phyloP scores from a whole-genome alignment of 2,329 filamentous ascomycete species.

The Stylonectria norvegica region DNA sequence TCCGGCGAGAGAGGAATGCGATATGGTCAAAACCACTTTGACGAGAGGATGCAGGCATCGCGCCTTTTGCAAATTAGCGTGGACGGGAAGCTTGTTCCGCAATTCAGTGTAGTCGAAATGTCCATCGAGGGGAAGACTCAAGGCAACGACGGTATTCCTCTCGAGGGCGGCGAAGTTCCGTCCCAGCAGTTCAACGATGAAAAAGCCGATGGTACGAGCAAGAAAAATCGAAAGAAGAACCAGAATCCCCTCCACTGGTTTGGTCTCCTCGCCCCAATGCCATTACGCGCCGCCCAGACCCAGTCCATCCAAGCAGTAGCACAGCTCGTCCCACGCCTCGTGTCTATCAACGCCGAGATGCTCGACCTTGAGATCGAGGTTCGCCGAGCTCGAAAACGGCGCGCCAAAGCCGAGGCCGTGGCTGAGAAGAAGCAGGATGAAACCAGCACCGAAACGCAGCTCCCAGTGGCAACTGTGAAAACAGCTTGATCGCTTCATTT shows the following conservation, averaged over 20 bases:
- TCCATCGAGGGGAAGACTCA: conserved; percentile 7
- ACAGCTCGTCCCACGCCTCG: conserved; percentile 54
- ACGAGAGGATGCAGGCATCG: conserved; percentile 67
- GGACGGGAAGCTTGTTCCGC: conserved; percentile 12
- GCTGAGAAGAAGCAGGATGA: conserved; percentile 27
- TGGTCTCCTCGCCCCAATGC: conserved; percentile 50
- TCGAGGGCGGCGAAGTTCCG: conserved; percentile 3
- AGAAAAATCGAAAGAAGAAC: conserved; percentile 18
- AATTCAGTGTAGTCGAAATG: conserved; percentile 17
- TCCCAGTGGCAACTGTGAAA: conserved; percentile 10
- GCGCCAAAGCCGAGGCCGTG: conserved; percentile 44
- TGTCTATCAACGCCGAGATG: conserved; percentile 59
- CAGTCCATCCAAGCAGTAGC: conserved; percentile 56
- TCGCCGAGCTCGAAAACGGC: conserved; percentile 55
- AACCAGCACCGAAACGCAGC: conserved; percentile 2
- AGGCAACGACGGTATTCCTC: background rate
- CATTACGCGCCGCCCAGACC: conserved; percentile 56
- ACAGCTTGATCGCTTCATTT: conserved; percentile 13
- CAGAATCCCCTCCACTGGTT: conserved; percentile 54
- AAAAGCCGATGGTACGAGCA: background rate
- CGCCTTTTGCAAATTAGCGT: conserved; percentile 37
- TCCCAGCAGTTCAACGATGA: conserved; percentile 7
- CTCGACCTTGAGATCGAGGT: conserved; percentile 65
- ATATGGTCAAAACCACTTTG: conserved; percentile 69
- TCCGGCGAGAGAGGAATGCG: conserved; percentile 58